These are phyloP conservation scores for Axilococcus clingmanii DNA, from an alignment of 139 green algal species.

Conservation along the genomic window DNA sequence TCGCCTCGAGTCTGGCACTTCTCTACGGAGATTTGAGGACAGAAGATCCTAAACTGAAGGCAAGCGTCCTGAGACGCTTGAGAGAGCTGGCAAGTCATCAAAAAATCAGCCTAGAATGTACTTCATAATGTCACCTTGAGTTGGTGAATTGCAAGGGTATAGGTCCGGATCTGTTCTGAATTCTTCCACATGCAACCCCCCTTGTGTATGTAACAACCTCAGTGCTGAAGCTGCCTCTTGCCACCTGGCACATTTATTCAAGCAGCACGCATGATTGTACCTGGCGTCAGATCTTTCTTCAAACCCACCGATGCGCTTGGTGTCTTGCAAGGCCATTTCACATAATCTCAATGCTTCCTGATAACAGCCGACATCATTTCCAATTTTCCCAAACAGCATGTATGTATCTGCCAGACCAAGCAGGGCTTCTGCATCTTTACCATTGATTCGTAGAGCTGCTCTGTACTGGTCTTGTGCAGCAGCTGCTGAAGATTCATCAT, in stretches of 20 bases:
- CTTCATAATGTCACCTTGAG: too few species aligned
- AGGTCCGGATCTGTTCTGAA: too few species aligned
- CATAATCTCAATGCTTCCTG: background rate
- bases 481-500: constrained; percentile 4
- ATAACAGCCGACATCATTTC: background rate
- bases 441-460: constrained; percentile 42
- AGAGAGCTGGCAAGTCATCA: too few species aligned
- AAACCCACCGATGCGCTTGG: constrained; percentile 25
- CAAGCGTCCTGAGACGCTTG: too few species aligned
- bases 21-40: too few species aligned
- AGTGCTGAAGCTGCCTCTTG: constrained; percentile 12
- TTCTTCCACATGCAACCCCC: too few species aligned
- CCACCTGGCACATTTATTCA: constrained; percentile 3
- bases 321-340: constrained; percentile 18
- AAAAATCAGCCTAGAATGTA: too few species aligned
- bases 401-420: constrained; percentile 28
- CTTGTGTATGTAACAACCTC: too few species aligned
- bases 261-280: constrained; percentile 50
- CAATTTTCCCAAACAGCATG: constrained; percentile 15
- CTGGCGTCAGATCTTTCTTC: constrained; percentile 29
- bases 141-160: too few species aligned
- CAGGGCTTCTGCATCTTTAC: constrained; percentile 39
- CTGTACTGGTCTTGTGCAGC: constrained; percentile 53
- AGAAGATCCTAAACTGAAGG: too few species aligned
- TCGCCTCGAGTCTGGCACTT: too few species aligned